Evolutionary conservation across 306 rosid species (phyloP), one percentile per base, ranked within the genome.

Genomic region (Cucumis hystrix): DNA sequence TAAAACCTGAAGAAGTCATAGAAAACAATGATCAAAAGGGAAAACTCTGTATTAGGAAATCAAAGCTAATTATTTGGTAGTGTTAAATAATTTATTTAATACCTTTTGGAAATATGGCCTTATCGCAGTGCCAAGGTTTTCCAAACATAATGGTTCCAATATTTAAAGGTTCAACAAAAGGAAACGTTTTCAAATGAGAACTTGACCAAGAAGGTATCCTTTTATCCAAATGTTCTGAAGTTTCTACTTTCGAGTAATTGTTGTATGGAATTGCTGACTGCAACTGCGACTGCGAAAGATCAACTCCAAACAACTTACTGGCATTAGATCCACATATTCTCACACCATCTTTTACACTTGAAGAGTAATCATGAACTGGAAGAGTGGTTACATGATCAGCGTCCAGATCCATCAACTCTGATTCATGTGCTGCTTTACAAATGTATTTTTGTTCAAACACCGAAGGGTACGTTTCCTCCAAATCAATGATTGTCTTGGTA

Each of bases 41-140:
- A 52, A 52, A 11, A 47, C 47, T 52, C n/a, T 28, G 43, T 25
- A 62, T 41, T 40, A 61, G 55, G 54, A 59, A 76, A 75, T 75
- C 52, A 79, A 81, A 67, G 41, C 17, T 39, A 76, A 9, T 71
- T 13, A 45, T 41, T 23, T 20, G 21, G 7, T 4, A 8, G 40
- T n/a, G 20, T 25, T 40, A 39, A 76, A 43, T 66, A 23, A 60
- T 20, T 60, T 25, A 23, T 41, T 58, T 28, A 75, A 79, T 88
- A 96, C 99, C 99, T 86, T 89, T 96, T 17, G 98, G 97, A 86
- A 84, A 96, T 55, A 96, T 91, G 33, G 88, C 81, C 58, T 80
- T 82, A 82, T 89, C 83, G 71, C 85, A 80, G 84, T 93, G 84
- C 99, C 99, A 92, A 40, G 73, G 87, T 85, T 86, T 91, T 76